Evolutionary conservation across 345 rosid species (phyloP), one percentile per base, ranked within the genome.

Genomic region (Eucalyptus melliodora): DNA sequence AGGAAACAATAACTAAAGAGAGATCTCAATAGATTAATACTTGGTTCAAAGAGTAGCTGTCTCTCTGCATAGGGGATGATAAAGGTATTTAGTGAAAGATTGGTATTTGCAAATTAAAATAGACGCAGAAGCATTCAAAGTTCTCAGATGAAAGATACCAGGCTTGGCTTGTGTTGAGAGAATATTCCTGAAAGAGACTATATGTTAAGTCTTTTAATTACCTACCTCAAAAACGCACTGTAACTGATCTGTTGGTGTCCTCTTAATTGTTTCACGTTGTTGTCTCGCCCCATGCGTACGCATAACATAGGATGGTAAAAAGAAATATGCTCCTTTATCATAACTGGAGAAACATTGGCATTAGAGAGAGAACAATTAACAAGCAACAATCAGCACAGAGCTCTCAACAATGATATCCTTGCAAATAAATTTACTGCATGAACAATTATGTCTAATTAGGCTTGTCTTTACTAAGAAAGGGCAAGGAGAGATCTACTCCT

Each of bases 251-350:
- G 85, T 89, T 86, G 97, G 93, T 87, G 99, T 91, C 95, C 91
- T 92, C 95, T 90, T 96, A 55, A 98, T 72, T 27, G 94, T 86
- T 50, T 89, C 91, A 51, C 98, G 96, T 87, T 95, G 99, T 91
- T 94, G 97, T 93, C 89, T 97, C 67, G 99, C 96, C 91, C 99
- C 99, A 92, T 97, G 99, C 26, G 94, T 97, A 89, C 99, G 96
- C 99, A 98, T 98, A 91, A 96, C 90, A 91, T 93, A 94, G 45
- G 99, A 97, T 88, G 98, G 99, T 88, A 97, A 93, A 93, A 96
- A 96, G 51, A 96, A 94, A 93, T 98, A 93, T 85, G 97, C 99
- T 86, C 99, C 99, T 91, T 88, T 93, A 91, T 95, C 97, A 94
- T 95, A 96, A 93, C 99, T 98, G 91, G 69, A 81, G 89, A 94